phyloP scores from a whole-genome alignment of 2,329 filamentous ascomycete species.

The Rhynchosporium graminicola region DNA sequence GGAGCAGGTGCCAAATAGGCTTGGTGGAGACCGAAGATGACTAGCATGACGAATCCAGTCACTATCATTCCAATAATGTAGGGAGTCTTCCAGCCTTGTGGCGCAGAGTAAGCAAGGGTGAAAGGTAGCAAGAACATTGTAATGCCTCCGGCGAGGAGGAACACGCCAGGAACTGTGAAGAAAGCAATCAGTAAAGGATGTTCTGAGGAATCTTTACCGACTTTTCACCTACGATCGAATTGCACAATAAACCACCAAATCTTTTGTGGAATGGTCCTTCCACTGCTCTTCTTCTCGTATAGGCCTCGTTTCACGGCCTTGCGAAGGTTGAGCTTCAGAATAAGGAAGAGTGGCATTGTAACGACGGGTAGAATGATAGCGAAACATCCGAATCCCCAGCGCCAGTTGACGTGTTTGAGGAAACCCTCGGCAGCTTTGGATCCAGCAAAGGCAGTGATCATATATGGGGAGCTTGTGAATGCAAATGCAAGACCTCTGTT shows the following conservation, averaged over 20 bases:
- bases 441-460: constrained; percentile 65
- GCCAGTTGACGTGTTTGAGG: constrained; percentile 56
- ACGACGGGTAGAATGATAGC: constrained; percentile 62
- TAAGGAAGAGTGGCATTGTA: constrained; percentile 58
- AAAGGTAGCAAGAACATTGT: constrained; percentile 56
- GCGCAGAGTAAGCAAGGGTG: constrained; percentile 31
- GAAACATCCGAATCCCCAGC: constrained; percentile 69
- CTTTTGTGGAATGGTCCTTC: constrained; percentile 27
- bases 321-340: constrained; percentile 40
- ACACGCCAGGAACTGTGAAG: constrained; percentile 41
- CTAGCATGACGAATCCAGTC: constrained; percentile 26
- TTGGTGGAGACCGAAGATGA: constrained; percentile 38
- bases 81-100: constrained; percentile 26
- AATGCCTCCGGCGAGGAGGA: constrained; percentile 61
- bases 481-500: constrained; percentile 58
- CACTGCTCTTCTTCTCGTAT: constrained; percentile 26
- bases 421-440: constrained; percentile 57
- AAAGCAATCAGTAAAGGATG: constrained; percentile 33
- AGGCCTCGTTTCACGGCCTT: constrained; percentile 31
- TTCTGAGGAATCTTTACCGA: background rate
- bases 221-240: constrained; percentile 39
- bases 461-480: constrained; percentile 63
- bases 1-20: constrained; percentile 41
- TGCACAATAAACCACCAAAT: constrained; percentile 42
- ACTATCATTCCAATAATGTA: constrained; percentile 33